Percentiles rank a stretch among this genome's conserved stretches.
These are phyloP conservation scores for Spathaspora sp. DNA, from an alignment of 805 yeast species.

Conservation along the genomic window DNA sequence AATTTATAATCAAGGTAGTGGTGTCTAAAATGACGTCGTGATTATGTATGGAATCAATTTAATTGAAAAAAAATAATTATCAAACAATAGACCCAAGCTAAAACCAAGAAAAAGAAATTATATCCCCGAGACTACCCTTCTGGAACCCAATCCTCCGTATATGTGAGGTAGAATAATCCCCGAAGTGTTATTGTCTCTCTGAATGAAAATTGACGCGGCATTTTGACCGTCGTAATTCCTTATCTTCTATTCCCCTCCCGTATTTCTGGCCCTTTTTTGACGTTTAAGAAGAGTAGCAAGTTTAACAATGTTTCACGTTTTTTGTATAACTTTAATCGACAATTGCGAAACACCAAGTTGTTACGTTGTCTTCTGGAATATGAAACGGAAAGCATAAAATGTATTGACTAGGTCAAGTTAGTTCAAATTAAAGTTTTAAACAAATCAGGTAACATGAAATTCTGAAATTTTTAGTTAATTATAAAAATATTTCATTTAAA, in stretches of 20 bases:
- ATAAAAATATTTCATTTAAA: background rate
- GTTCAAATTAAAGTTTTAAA: background rate
- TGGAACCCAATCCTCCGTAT: background rate
- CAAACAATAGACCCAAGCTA: too few species aligned
- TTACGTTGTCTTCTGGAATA: background rate
- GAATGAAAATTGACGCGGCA: background rate
- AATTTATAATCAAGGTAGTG: background rate
- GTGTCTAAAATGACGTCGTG: background rate
- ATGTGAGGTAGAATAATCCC: background rate
- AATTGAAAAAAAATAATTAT: background rate
- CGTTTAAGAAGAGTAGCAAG: background rate
- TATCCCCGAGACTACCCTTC: background rate
- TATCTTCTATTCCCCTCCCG: background rate
- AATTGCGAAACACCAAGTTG: background rate
- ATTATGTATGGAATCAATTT: background rate
- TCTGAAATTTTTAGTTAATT: background rate
- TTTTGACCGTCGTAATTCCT: background rate
- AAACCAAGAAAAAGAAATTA: background rate
- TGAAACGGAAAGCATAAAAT: background rate
- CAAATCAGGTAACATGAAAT: background rate
- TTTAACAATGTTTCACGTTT: background rate
- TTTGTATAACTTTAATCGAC: too few species aligned
- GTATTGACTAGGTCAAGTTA: background rate
- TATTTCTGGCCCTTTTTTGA: background rate
- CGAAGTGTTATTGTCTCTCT: background rate